Percentiles rank a stretch among this genome's conserved stretches.
phyloP scores from a whole-genome alignment of 768 basidiomycete species.

The Neoboletus magnificus region DNA sequence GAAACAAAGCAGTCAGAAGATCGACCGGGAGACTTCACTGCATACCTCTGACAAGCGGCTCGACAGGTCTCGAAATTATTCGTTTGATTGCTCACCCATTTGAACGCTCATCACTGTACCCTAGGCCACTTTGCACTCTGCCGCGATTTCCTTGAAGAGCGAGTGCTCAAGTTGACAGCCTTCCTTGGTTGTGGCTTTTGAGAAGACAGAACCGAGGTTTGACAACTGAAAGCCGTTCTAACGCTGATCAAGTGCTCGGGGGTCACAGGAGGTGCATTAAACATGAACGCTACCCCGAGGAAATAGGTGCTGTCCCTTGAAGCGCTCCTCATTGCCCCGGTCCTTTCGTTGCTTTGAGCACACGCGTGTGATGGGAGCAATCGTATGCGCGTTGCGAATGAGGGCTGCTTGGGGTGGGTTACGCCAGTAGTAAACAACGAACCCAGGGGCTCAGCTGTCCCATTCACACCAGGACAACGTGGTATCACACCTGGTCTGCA shows the following conservation, averaged over 20 bases:
- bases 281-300: background rate
- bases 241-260: background rate
- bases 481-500: background rate
- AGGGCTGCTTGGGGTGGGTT: background rate
- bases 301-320: background rate
- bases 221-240: background rate
- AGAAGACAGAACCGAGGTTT: background rate
- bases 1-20: background rate
- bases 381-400: background rate
- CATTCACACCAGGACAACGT: background rate
- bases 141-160: background rate
- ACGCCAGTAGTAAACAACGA: background rate
- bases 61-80: background rate
- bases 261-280: background rate
- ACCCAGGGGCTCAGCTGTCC: background rate
- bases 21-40: background rate
- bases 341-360: background rate
- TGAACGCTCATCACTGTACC: no score
- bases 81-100: background rate
- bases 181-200: constrained; percentile 1
- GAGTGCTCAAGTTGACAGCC: background rate
- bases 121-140: no score
- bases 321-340: no score
- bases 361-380: background rate
- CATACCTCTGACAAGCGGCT: background rate